Percentiles rank a stretch among this genome's conserved stretches.
These are phyloP conservation scores for Colletotrichum sp. DNA, from an alignment of 2,329 filamentous ascomycete species.

Conservation along the genomic window DNA sequence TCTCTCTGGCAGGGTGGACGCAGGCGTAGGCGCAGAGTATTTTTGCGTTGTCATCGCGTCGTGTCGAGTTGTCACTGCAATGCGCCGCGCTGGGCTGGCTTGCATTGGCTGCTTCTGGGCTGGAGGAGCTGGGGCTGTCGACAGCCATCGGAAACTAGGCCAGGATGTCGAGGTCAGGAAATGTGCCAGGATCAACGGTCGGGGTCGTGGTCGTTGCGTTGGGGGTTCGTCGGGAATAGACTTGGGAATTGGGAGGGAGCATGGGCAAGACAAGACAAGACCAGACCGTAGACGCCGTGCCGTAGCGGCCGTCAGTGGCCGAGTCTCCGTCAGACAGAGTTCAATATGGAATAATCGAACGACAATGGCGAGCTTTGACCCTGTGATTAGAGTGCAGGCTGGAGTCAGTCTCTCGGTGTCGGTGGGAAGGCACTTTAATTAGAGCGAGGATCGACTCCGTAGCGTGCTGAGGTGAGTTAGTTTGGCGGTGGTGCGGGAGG, in stretches of 20 bases:
- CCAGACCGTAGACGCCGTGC: neutral
- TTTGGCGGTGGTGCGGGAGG: neutral
- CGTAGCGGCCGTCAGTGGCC: neutral
- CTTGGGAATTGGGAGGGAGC: neutral
- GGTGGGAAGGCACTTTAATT: neutral
- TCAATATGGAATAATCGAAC: neutral
- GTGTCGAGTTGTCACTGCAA: conserved; percentile 8
- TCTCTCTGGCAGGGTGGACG: neutral
- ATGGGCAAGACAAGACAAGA: neutral
- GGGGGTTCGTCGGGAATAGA: neutral
- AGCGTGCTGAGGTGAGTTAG: neutral
- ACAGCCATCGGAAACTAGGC: neutral
- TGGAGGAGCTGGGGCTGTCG: neutral
- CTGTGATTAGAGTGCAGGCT: neutral
- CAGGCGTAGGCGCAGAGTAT: neutral
- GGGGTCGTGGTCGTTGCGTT: neutral
- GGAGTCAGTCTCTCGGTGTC: neutral
- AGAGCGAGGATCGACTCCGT: neutral
- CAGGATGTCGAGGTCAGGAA: neutral
- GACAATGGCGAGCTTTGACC: neutral
- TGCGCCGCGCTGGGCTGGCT: neutral
- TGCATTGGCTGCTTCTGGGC: neutral
- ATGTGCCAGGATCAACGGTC: neutral
- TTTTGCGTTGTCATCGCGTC: neutral
- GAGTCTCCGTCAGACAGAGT: neutral